phyloP scores from a whole-genome alignment of 2,329 filamentous ascomycete genomes.

The Endothia cerciana region DNA sequence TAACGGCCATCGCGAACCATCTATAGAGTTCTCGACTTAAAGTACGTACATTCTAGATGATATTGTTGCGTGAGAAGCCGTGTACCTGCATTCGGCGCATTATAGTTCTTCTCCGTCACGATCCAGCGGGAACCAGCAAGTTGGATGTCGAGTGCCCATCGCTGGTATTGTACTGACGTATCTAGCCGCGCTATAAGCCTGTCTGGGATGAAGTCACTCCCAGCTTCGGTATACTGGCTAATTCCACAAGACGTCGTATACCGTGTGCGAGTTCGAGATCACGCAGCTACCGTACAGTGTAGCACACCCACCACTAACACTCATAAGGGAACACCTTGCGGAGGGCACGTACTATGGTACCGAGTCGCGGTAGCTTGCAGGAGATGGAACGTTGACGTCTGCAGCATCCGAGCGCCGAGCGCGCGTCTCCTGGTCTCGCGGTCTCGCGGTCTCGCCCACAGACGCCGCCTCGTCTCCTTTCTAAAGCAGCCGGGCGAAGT shows the following conservation, averaged over 20 bases:
- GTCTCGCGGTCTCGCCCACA: constrained; percentile 21
- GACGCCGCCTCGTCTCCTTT: constrained; percentile 20
- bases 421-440: constrained; percentile 4
- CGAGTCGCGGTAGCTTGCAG: constrained; percentile 1
- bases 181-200: background rate
- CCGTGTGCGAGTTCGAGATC: background rate
- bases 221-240: background rate
- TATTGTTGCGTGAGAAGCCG: background rate
- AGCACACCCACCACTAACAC: constrained; percentile 12
- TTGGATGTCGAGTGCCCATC: too few species aligned
- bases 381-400: constrained; percentile 3
- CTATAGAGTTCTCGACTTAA: background rate
- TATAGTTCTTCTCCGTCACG: constrained; percentile 9
- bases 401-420: constrained; percentile 20
- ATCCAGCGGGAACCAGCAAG: too few species aligned
- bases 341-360: constrained; percentile 9
- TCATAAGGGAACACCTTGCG: constrained; percentile 20
- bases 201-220: background rate
- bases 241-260: background rate
- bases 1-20: constrained; percentile 13
- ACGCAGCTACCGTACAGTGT: background rate
- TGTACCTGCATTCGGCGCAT: constrained; percentile 28
- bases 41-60: background rate
- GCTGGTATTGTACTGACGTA: background rate
- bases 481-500: constrained; percentile 24